Base-by-base conservation (phyloP, 345 rosid genomes). In the Psidium friedrichsthalianum region DNA sequence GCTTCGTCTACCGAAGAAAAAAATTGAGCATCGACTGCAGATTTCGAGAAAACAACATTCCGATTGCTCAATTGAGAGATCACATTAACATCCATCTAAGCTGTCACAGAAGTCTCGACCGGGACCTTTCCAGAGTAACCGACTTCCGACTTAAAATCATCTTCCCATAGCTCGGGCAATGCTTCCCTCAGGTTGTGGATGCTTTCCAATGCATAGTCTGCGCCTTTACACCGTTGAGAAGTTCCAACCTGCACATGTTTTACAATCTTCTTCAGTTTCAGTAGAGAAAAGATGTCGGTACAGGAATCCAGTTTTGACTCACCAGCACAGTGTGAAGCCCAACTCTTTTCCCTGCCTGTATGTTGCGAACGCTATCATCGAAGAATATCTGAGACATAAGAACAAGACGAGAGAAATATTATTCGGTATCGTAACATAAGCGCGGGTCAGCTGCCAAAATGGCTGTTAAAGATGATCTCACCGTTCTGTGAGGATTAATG, bases 311-410 rank as follows among this genome's bases (percentile, higher is more conserved):
- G 6, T 36, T 15, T 85, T 21, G 44, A 59, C 96, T 91, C 83
- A 95, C 98, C 94, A 95, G 85, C 12, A 94, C 98, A 5, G 98
- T 94, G 84, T 93, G 90, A 55, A 96, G 95, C 3, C 98, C 98
- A 22, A 92, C 85, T 52, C 88, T 87, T 88, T 94, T 94, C 29
- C 92, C 98, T 9, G 96, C 85, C 84, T 92, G 92, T 55, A 95
- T 92, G 92, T 96, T 94, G 29, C 98, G 92, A 76, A 88, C 51
- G 88, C 98, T 96, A 64, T 96, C 99, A 58, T 96, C 99, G 24
- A 96, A 95, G 90, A 96, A 95, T 82, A 95, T 59, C 99, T 96
- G 94, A 82, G 85, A 82, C 85, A 76, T 13, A 8, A 18, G 58
- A 64, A 42, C 49, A 84, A 64, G 27, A 27, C 1, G 54, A 83